Conservation (phyloP, 441 rosid genomes). For the Geranium incanum region DNA sequence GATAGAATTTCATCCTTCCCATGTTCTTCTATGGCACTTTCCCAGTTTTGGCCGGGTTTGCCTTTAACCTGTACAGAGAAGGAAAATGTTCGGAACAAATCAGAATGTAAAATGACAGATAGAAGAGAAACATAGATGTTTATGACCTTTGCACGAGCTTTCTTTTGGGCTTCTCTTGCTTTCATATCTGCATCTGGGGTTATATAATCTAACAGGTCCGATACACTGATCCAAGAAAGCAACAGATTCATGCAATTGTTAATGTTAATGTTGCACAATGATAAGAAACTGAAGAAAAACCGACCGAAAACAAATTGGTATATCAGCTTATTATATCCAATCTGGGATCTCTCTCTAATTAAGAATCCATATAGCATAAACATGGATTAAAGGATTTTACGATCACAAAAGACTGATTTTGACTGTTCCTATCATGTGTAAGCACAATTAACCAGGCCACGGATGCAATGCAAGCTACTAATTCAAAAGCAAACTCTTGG, state of each 20-base stretch:
- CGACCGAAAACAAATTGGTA: background rate
- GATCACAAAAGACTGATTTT: too few species aligned
- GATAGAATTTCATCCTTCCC: conserved; percentile 49
- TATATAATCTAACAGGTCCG: conserved; percentile 79
- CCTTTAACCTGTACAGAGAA: conserved; percentile 55
- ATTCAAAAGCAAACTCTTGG: conserved; percentile 12
- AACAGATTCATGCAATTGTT: conserved; percentile 14
- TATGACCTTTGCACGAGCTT: conserved; percentile 61
- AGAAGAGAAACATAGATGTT: background rate
- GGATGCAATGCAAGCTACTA: background rate
- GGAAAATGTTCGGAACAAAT: conserved; percentile 12
- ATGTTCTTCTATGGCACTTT: conserved; percentile 49
- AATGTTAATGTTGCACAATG: conserved; percentile 2
- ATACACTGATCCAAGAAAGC: conserved; percentile 46
- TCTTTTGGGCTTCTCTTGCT: conserved; percentile 66
- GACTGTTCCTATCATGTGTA: background rate
- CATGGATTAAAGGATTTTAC: too few species aligned
- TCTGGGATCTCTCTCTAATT: background rate
- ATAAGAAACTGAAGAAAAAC: background rate
- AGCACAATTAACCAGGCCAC: background rate
- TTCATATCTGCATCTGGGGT: conserved; percentile 63
- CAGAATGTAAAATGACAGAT: conserved; percentile 8
- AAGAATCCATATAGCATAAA: too few species aligned
- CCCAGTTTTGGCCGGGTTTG: conserved; percentile 55
- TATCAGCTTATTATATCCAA: background rate